phyloP scores from a whole-genome alignment of 352 stramenopile species.

The Globisporangium lucens region DNA sequence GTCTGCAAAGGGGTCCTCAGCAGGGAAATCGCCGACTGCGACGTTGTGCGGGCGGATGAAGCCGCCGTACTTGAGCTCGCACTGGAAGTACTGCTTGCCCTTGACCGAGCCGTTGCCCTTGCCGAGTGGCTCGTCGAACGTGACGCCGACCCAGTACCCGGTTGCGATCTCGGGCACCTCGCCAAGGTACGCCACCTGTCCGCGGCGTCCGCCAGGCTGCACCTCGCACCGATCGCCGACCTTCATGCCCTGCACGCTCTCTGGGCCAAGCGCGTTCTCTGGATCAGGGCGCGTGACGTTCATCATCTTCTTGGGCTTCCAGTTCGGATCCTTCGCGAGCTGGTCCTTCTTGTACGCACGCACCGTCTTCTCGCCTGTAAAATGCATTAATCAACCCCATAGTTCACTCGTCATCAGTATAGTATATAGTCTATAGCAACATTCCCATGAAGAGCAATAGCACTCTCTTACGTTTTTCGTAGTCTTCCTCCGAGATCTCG shows the following conservation, averaged over 20 bases:
- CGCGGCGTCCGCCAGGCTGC: slow-evolving; percentile 91
- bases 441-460: not conserved
- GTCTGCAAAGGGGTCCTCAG: slow-evolving; percentile 76
- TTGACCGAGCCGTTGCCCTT: slow-evolving; percentile 92
- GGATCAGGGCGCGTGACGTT: slow-evolving; percentile 35
- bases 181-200: slow-evolving; percentile 91
- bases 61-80: slow-evolving; percentile 87
- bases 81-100: slow-evolving; percentile 92
- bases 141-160: slow-evolving; percentile 94
- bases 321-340: slow-evolving; percentile 94
- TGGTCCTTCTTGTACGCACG: slow-evolving; percentile 96
- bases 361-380: slow-evolving; percentile 94
- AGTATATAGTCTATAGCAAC: not conserved
- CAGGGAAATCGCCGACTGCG: slow-evolving; percentile 90
- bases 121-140: slow-evolving; percentile 96
- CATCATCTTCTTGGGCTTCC: slow-evolving; percentile 88
- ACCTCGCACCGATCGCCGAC: slow-evolving; percentile 97
- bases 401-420: not conserved
- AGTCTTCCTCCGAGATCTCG: slow-evolving; percentile 97
- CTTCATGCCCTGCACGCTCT: slow-evolving; percentile 80
- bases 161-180: slow-evolving; percentile 86
- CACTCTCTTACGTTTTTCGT: slow-evolving; percentile 90
- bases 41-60: slow-evolving; percentile 96
- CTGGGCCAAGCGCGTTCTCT: slow-evolving; percentile 46
- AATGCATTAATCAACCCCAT: not conserved